Evolutionary conservation across 2,329 filamentous ascomycete species (phyloP).

Genomic region (Sordariomycetes sp.): DNA sequence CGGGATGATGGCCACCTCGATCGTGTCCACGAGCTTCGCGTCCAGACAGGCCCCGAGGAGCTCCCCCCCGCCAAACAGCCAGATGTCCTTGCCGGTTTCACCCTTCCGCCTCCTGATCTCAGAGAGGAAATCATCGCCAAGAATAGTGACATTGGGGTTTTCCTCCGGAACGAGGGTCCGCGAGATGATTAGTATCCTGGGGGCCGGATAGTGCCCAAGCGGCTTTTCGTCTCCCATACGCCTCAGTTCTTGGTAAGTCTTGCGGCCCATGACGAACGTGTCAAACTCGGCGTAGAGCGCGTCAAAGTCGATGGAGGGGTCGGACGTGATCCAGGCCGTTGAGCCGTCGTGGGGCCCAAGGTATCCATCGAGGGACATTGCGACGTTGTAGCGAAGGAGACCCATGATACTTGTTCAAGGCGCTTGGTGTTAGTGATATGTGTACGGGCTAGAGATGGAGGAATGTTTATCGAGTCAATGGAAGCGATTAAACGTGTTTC

Average conservation of each 20-base stretch:
- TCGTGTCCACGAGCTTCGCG: conserved; percentile 15
- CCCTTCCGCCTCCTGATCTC: conserved; percentile 11
- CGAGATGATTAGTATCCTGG: conserved; percentile 14
- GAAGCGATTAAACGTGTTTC: too few relatives aligned
- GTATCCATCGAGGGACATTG: conserved; percentile 19
- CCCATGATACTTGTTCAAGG: conserved; percentile 6
- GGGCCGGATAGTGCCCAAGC: conserved; percentile 8
- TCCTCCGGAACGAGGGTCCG: conserved; percentile 8
- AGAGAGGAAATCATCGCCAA: conserved; percentile 9
- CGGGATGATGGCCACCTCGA: conserved; percentile 17
- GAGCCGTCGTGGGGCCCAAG: conserved; percentile 17
- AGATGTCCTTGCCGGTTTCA: conserved; percentile 14
- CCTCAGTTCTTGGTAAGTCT: conserved; percentile 17
- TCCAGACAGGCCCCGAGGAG: conserved; percentile 15
- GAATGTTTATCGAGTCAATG: too few relatives aligned
- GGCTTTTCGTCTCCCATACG: conserved; percentile 10
- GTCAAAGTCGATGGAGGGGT: conserved; percentile 17
- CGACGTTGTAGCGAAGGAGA: conserved; percentile 17
- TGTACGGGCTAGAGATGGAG: too few relatives aligned
- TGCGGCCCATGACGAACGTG: conserved; percentile 20
- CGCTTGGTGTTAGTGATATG: too few relatives aligned
- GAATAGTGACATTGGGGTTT: conserved; percentile 12
- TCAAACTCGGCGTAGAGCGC: conserved; percentile 16
- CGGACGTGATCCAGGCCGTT: conserved; percentile 17
- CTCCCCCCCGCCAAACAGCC: conserved; percentile 21